Evolutionary conservation across 2,329 filamentous ascomycete genomes (phyloP), one percentile per base, ranked within the genome.

Genomic region (Volutella citrinella): DNA sequence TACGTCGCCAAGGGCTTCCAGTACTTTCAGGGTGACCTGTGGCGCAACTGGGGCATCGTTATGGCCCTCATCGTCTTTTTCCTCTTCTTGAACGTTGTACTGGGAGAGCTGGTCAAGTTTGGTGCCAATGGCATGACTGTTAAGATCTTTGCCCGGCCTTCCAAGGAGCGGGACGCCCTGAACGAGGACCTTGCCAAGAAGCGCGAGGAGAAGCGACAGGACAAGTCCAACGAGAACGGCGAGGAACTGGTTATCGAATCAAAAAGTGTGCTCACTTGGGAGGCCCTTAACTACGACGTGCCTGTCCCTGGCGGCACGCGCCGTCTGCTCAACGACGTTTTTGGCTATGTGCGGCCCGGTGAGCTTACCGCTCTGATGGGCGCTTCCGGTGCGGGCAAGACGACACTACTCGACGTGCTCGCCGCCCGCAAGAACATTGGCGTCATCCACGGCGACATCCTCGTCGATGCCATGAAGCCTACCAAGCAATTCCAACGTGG

Each of bases 261-360:
- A 55, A 87, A 78, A 5, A 84, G 85, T 15, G 78, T 90, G 41
- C 94, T 94, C 70, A 84, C 88, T 54, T 95, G 88, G 89, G 76
- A 82, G 45, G 74, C 91, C 49, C 82, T 95, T 3, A 89, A 83
- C 64, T 95, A 77, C 52, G 74, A 81, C 40, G 69, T 81, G 59
- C 83, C 86, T 59, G 89, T 95, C 64, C 94, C 94, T 68, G 70
- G 71, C 11, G 79, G 91, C 51, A 66, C 72, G 3, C 77, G 88
- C 12, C 79, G 83, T 26, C 84, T 96, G 51, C 68, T 96, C 39
- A 82, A 95, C 51, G 71, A 93, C 43, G 86, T 95, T 10, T 85
- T 94, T 54, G 90, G 90, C 21, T 96, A 87, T 86, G 88, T 96
- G 39, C 93, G 94, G 63, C 90, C 90, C 4, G 90, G 90, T 40